Evolutionary conservation across 2,329 filamentous ascomycete genomes (phyloP), one percentile per base, ranked within the genome.

Genomic region (Cordyceps cateniannulata): DNA sequence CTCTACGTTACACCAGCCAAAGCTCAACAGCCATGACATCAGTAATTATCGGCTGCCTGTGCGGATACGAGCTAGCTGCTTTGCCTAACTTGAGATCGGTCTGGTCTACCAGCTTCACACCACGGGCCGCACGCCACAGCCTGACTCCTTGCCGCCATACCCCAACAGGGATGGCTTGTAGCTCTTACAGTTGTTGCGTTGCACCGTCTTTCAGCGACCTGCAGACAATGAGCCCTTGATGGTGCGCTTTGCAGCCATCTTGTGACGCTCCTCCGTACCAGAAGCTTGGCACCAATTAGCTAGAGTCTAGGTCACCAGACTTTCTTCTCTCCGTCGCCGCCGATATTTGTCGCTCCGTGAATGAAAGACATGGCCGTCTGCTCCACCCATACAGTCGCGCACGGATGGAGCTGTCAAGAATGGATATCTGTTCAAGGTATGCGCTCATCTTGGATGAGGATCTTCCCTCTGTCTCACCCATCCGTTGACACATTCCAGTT

Each of bases 191-290:
- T n/a, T n/a, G n/a, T n/a, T n/a, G 32, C 32, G 32, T 12, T 12
- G 32, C 32, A 35, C 32, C 10, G 27, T 35, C 48, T 18, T 47
- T 35, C 10, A 35, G 12, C 49, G 18, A 59, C 45, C 12, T 27
- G 57, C 49, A 59, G 48, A 24, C 35, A 52, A 52, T 35, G 27
- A 35, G 20, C 49, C 50, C 56, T 50, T 50, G 45, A 59, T 45
- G n/a, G 35, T 59, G 35, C 48, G 44, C 44, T 10, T 18, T 51
- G 24, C 40, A 16, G 14, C 25, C 56, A 29, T 59, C 48, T 20
- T 24, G 57, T 53, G 40, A 59, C 40, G 48, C 57, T 59, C 25
- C 14, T 47, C 9, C 10, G 27, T 32, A 47, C 27, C n/a, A 16
- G 35, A 18, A 32, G 18, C 49, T 29, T 24, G 38, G 47, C 47